Percentiles rank a stretch among this genome's conserved stretches.
Conservation (phyloP, 1,139 yeast genomes). For the Zygosaccharomyces sapae region DNA sequence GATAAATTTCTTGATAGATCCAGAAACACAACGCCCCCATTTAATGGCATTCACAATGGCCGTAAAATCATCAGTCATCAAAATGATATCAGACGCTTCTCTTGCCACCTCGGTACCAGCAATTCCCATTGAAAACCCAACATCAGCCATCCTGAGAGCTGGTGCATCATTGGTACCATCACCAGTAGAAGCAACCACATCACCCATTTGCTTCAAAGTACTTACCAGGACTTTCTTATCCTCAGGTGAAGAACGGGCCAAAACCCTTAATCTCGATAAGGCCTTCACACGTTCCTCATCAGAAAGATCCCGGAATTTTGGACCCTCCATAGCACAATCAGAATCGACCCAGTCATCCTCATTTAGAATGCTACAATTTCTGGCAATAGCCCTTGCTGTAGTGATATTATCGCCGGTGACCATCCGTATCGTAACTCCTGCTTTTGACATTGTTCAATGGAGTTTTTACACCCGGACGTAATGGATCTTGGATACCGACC, state of each 20-base stretch:
- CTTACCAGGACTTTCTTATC: conserved; percentile 86
- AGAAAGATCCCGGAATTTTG: conserved; percentile 67
- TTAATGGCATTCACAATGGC: conserved; percentile 97
- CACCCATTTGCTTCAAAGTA: conserved; percentile 73
- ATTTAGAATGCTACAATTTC: conserved; percentile 73
- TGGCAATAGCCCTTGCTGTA: conserved; percentile 88
- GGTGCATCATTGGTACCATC: conserved; percentile 98
- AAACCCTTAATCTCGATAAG: conserved; percentile 71
- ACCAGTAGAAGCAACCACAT: conserved; percentile 97
- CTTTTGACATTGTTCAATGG: conserved; percentile 80
- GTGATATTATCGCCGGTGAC: conserved; percentile 92
- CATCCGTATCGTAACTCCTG: conserved; percentile 95
- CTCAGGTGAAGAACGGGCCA: conserved; percentile 94
- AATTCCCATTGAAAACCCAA: conserved; percentile 92
- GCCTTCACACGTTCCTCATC: conserved; percentile 53
- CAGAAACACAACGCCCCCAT: conserved; percentile 98
- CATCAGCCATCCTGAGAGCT: conserved; percentile 87
- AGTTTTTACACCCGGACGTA: conserved; percentile 84
- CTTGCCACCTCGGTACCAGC: conserved; percentile 93
- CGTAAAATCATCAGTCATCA: conserved; percentile 92
- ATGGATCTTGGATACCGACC: conserved; percentile 93
- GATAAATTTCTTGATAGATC: conserved; percentile 88
- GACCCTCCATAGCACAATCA: conserved; percentile 86
- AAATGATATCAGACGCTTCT: conserved; percentile 89
- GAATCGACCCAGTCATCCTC: conserved; percentile 51